A percentile compares a stretch with the other conserved stretches of the same genome.
These are phyloP conservation scores for Stephania yunnanensis DNA, from an alignment of 164 flowering plant species.

Conservation along the genomic window DNA sequence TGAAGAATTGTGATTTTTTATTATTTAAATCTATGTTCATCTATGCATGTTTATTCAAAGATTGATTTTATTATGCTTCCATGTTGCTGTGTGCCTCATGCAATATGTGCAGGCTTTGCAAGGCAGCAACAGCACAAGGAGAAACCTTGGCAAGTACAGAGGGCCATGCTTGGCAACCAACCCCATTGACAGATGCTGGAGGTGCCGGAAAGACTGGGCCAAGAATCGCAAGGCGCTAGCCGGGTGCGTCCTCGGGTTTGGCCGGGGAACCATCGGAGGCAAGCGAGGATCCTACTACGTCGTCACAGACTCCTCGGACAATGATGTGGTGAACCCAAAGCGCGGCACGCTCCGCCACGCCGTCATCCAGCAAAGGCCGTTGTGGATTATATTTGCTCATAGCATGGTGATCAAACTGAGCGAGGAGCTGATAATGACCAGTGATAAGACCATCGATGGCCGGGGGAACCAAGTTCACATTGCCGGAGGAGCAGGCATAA, in stretches of 20 bases:
- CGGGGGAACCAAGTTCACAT: constrained; percentile 52
- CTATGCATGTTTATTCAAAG: no score
- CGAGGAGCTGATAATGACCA: constrained; percentile 51
- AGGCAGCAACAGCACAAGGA: constrained; percentile 34
- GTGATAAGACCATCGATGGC: constrained; percentile 68
- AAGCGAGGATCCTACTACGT: constrained; percentile 39
- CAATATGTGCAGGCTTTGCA: constrained; percentile 9
- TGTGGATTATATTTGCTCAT: constrained; percentile 59
- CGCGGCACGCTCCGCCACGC: constrained; percentile 79
- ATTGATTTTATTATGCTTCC: no score
- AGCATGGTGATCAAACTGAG: constrained; percentile 47
- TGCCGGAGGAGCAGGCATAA: constrained; percentile 45
- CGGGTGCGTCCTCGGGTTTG: constrained; percentile 58
- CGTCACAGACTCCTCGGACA: constrained; percentile 49
- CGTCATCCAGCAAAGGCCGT: constrained; percentile 49
- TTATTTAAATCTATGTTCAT: no score
- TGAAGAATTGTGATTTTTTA: no score
- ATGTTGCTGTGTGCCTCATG: no score
- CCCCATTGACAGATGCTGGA: constrained; percentile 82
- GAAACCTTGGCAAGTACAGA: constrained; percentile 24
- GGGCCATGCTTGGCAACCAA: constrained; percentile 54
- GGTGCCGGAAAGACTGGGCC: constrained; percentile 58
- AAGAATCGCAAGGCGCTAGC: constrained; percentile 46
- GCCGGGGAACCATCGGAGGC: constrained; percentile 51
- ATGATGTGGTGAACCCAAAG: constrained; percentile 46